These are phyloP conservation scores for Blastomyces silverae DNA, from an alignment of 2,329 filamentous ascomycete genomes.

Conservation along the genomic window DNA sequence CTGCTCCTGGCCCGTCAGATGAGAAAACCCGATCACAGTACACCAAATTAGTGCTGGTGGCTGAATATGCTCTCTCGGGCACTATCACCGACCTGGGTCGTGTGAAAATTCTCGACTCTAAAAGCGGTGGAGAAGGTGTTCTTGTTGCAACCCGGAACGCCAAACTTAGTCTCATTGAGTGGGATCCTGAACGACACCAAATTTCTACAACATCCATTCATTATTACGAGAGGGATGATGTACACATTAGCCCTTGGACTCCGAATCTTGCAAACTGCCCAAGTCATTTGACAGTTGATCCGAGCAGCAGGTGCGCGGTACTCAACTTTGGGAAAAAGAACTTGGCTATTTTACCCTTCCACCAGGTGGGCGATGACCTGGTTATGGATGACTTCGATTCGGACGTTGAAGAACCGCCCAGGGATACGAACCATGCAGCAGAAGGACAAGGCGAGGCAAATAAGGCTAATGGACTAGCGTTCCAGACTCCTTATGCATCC, in stretches of 20 bases:
- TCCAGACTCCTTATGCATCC: conserved; percentile 67
- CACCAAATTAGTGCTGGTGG: conserved; percentile 74
- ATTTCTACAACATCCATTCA: conserved; percentile 91
- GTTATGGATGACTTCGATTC: conserved; percentile 89
- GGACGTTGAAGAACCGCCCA: conserved; percentile 62
- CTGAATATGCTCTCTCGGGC: conserved; percentile 76
- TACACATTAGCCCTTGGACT: conserved; percentile 75
- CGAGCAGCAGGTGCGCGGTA: conserved; percentile 84
- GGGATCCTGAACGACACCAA: conserved; percentile 73
- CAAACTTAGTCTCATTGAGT: conserved; percentile 87
- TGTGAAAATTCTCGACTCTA: conserved; percentile 64
- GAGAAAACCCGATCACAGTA: conserved; percentile 57
- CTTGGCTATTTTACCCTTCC: conserved; percentile 88
- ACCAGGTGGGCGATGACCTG: conserved; percentile 76
- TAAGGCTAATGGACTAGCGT: conserved; percentile 20
- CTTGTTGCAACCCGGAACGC: conserved; percentile 82
- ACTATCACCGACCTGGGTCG: conserved; percentile 76
- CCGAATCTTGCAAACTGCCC: conserved; percentile 65
- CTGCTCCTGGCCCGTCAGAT: conserved; percentile 38
- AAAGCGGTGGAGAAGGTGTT: conserved; percentile 75
- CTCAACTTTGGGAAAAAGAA: conserved; percentile 86
- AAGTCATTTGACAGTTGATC: conserved; percentile 81
- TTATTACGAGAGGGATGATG: conserved; percentile 93
- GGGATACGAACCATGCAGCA: conserved; percentile 30
- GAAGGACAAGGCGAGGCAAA: conserved; percentile 34